phyloP scores from a whole-genome alignment of 148 eudicot genomes.

The Polygonum aviculare region DNA sequence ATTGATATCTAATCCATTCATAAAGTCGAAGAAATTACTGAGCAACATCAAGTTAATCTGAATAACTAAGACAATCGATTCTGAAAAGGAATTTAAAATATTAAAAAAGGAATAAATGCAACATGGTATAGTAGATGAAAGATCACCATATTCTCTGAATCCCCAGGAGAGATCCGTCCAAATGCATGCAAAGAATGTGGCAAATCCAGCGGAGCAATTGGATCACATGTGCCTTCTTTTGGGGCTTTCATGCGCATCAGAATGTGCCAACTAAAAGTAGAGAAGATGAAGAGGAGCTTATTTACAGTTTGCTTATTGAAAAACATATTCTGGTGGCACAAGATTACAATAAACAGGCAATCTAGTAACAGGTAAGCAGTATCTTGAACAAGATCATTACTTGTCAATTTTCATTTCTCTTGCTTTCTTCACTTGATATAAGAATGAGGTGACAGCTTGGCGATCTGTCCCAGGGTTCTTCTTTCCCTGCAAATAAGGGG shows the following conservation, averaged over 20 bases:
- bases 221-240: conserved; percentile 56
- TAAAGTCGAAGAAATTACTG: not conserved
- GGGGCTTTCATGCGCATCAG: conserved; percentile 85
- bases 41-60: not conserved
- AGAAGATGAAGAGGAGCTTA: not conserved
- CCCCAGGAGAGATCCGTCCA: conserved; percentile 55
- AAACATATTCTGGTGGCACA: not conserved
- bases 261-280: conserved; percentile 73
- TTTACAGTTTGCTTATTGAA: not conserved
- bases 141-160: conserved; percentile 57
- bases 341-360: not conserved
- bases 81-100: not conserved
- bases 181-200: conserved; percentile 92
- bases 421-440: conserved; percentile 57
- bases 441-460: conserved; percentile 52
- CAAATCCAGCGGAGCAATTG: conserved; percentile 80
- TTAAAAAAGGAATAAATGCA: not conserved
- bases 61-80: not conserved
- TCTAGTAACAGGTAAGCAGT: not conserved
- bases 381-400: conserved; percentile 20
- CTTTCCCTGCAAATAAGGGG: conserved; percentile 57
- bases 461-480: conserved; percentile 82
- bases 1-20: not conserved
- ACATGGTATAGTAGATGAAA: not conserved
- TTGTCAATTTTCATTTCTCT: conserved; percentile 93